Evolutionary conservation across 495 filamentous ascomycete species (phyloP), one percentile per base, ranked within the genome.

Genomic region (Oidiodendron maius): DNA sequence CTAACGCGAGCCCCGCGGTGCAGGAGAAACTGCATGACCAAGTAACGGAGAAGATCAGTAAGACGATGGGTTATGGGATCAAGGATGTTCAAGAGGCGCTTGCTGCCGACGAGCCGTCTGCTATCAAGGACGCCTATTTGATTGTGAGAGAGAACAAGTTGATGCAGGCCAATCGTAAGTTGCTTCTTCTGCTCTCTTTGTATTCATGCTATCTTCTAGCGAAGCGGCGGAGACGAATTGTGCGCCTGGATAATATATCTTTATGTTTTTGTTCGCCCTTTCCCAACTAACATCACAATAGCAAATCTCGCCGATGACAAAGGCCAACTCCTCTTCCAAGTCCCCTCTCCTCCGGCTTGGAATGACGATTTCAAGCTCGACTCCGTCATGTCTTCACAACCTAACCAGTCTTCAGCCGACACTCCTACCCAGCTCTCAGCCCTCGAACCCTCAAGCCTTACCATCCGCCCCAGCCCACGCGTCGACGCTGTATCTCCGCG

Each of bases 81-180:
- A 84, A 90, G 28, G 93, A 98, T 69, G 93, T 98, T 30, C 85
- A 95, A 63, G 91, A 96, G 60, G 91, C 93, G 26, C 71, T 98
- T 44, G 82, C 83, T 52, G 87, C 87, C 46, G 81, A 95, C 40
- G 93, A 98, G 60, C 91, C 93, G 30, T 96, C 88, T 50, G 90
- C 94, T 12, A 95, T 98, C 69, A 98, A 98, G 64, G 93, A 98
- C 72, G 93, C 93, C 12, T 98, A 97, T 65, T 82, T 95, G 66
- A 97, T 98, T 58, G 89, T 97, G 24, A 80, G 91, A 41, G 93
- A 98, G 68, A 97, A 98, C 64, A 90, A 96, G 64, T 78, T 98
- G 60, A 97, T 96, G 94, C 87, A 89, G 60, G 84, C 81, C 25
- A 95, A 89, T 64, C 90, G 90, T 95, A 67, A 78, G 82, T 78